A percentile compares a stretch with the other conserved stretches of the same genome.
Conservation (phyloP, 164 flowering plant genomes). For the Stephania cephalantha region DNA sequence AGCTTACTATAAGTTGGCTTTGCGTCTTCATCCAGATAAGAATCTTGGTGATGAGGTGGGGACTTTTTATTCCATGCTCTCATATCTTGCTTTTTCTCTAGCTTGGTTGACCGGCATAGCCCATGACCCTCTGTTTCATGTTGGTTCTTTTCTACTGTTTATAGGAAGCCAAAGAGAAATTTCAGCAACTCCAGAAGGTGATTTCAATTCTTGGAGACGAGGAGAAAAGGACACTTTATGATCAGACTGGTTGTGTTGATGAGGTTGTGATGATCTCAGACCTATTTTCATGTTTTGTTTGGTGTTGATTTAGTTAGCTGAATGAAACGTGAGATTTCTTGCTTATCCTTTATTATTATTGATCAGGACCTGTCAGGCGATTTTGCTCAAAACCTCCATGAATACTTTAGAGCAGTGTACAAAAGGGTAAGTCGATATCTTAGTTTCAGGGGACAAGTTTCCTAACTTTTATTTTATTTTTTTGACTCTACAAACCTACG, state of each 20-base stretch:
- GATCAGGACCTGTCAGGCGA: conserved; percentile 86
- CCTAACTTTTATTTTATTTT: too few relatives aligned
- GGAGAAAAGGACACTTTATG: conserved; percentile 90
- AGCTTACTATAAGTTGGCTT: conserved; percentile 87
- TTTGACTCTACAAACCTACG: too few relatives aligned
- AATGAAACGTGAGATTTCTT: neutral
- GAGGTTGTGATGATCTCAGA: conserved; percentile 62
- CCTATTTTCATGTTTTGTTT: neutral
- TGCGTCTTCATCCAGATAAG: conserved; percentile 95
- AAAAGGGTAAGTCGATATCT: conserved; percentile 50
- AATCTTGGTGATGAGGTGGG: conserved; percentile 92
- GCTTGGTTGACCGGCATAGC: neutral
- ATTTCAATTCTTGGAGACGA: conserved; percentile 92
- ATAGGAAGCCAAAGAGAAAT: conserved; percentile 94
- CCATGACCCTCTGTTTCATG: neutral
- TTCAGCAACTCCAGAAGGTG: conserved; percentile 93
- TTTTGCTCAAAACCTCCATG: conserved; percentile 48
- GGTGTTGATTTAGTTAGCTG: neutral
- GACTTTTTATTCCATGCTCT: neutral
- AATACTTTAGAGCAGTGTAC: conserved; percentile 68
- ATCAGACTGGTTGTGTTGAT: conserved; percentile 95
- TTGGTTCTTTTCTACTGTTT: conserved; percentile 1
- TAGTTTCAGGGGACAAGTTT: neutral
- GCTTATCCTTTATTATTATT: neutral
- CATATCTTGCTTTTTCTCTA: neutral